Evolutionary conservation across 2,329 filamentous ascomycete species (phyloP), one percentile per base, ranked within the genome.

Genomic region (Fusarium odoratissimum): DNA sequence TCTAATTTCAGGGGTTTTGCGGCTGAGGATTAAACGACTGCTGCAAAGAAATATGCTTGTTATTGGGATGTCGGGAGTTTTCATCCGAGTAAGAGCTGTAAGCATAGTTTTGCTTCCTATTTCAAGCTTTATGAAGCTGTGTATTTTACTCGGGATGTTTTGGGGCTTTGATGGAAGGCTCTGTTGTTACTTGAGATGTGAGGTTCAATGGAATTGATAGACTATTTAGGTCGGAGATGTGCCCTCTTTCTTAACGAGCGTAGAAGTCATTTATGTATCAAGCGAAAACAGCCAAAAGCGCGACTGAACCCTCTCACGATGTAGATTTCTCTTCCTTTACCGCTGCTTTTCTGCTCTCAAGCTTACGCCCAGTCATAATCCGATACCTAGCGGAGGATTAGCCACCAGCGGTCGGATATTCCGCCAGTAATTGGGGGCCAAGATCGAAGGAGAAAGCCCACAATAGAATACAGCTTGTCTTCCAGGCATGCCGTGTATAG

Each of bases 161-260:
- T 16, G n/a, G 12, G 3, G 6, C 2, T 19, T 16, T 16, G 13
- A n/a, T 21, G 6, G 2, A 1, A 2, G 6, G 13, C 9, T 16
- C 9, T 16, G 10, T 2, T 5, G 8, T 30, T 28, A 1, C 12
- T 40, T n/a, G 21, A 40, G 7, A 40, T 14, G 14, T 16, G 33
- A 35, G 33, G 33, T 16, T 35, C 8, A 16, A 16, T 35, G 14
- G 33, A 35, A 35, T 35, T 9, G 14, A 35, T 16, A 11, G 8
- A 16, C 14, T 16, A 35, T 30, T 11, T 30, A 35, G 33, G 14
- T 16, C 30, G 30, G 11, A 30, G 3, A 35, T 16, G 2, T 35
- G 14, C 33, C 7, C 8, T 35, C 38, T 14, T n/a, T 28, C 21
- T 40, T 40, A 4, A 40, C n/a, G 8, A 0, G 8, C 21, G 21